Evolutionary conservation across 2,329 filamentous ascomycete species (phyloP).

Genomic region (Botryotinia narcissicola): DNA sequence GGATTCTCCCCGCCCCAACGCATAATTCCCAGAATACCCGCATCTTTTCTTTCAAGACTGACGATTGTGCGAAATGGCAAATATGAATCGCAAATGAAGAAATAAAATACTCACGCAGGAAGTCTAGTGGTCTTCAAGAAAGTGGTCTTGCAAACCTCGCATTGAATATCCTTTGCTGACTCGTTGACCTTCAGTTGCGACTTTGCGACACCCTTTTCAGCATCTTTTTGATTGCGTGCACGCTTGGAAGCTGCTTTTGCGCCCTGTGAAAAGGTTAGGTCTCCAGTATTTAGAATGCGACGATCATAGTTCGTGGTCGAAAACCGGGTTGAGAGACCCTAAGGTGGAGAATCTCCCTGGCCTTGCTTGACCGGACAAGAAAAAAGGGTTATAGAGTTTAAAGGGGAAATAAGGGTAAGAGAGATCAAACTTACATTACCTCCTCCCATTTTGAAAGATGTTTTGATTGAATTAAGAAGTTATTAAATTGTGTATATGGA

Average conservation of each 20-base stretch:
- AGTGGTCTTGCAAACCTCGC: conserved; percentile 71
- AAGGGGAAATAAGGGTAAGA: not conserved
- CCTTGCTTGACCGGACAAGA: not conserved
- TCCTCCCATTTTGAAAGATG: conserved; percentile 23
- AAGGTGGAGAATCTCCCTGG: not conserved
- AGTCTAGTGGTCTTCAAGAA: conserved; percentile 76
- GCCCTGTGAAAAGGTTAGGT: conserved; percentile 45
- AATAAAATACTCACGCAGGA: conserved; percentile 57
- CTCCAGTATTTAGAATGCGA: conserved; percentile 7
- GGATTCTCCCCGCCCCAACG: not conserved
- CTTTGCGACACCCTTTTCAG: conserved; percentile 50
- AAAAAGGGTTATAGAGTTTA: not conserved
- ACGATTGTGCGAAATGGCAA: not conserved
- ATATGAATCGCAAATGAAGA: not conserved
- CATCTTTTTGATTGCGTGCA: conserved; percentile 66
- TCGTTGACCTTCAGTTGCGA: conserved; percentile 71
- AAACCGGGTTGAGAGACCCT: conserved; percentile 9
- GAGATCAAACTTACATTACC: conserved; percentile 22
- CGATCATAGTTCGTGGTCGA: conserved; percentile 5
- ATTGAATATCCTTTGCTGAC: conserved; percentile 73
- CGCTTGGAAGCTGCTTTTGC: conserved; percentile 70
- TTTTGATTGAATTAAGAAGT: not conserved
- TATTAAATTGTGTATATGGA: conserved; percentile 3
- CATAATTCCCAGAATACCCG: not conserved
- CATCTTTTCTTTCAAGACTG: not conserved